Base-by-base conservation (phyloP, 2,329 filamentous ascomycete species). In the Mycocentrospora acerina region DNA sequence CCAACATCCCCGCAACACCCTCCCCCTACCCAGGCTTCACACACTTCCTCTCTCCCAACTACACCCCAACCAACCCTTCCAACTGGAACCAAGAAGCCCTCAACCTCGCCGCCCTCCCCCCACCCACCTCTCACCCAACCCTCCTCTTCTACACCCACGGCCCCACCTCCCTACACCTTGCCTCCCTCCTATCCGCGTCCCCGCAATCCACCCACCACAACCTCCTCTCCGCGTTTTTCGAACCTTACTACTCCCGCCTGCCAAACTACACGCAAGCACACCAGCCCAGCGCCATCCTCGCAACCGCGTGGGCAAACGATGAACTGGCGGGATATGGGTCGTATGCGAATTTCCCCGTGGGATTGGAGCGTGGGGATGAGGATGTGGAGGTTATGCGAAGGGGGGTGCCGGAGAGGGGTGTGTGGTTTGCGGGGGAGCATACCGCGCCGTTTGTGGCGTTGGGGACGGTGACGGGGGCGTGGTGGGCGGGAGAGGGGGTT, bases 381-480 rank as follows among this genome's bases (percentile, higher is more conserved):
- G 86, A 94, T 60, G 81, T 95, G 32, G 78, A 84, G 61, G 61
- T 67, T 2, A 71, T 84, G 69, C 64, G 80, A 16, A 57, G 66
- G 2, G 78, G 78, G 0, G 57, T 76, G 48, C 83, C 82, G 1
- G 81, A 80, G 10, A 71, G 81, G 15, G 82, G 86, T 0, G 60
- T 95, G 7, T 95, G 90, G 90, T 75, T 95, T 50, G 90, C 90
- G 0, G 90, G 90, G 0, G 90, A 95, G 69, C 90, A 95, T 69
- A 95, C 89, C 15, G 85, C 88, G 37, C 90, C 90, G 4, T 95
- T 95, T 71, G 83, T 94, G 18, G 90, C 87, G 9, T 67, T 96
- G 45, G 42, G 50, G 1, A 53, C 51, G 5, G 51, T 53, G 3
- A 94, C 89, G 1, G 91, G 91, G 1, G 91, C 91, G 9, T 96